Percentiles rank a stretch among this genome's conserved stretches.
Conservation (phyloP, 2,329 filamentous ascomycete species). For the Trichoderma harzianum region DNA sequence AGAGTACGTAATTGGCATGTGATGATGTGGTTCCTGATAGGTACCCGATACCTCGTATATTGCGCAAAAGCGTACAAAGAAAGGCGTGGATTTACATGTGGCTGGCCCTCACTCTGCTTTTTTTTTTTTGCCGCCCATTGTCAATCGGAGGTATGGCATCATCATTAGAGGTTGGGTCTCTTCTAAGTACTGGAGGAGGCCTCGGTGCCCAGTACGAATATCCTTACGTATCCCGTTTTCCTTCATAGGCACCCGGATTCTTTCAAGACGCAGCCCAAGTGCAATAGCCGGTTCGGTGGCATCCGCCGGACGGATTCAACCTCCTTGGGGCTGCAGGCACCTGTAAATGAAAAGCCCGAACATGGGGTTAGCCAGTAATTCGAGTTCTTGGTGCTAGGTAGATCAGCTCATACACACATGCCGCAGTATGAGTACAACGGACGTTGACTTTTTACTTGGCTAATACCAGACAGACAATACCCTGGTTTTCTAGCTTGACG, state of each 20-base stretch:
- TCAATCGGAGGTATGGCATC: not conserved
- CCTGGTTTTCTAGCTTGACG: slow-evolving; percentile 2
- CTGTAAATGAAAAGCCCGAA: not conserved
- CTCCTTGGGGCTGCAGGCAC: not conserved
- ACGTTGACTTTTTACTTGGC: not conserved
- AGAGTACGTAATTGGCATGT: slow-evolving; percentile 7
- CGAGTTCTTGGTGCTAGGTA: not conserved
- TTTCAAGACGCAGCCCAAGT: not conserved
- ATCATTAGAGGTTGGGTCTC: not conserved
- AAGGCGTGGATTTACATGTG: slow-evolving; percentile 10
- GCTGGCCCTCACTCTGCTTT: not conserved
- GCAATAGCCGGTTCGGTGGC: not conserved
- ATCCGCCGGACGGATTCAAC: not conserved
- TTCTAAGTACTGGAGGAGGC: not conserved
- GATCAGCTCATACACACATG: slow-evolving; percentile 2
- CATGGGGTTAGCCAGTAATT: not conserved
- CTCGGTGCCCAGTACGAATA: not conserved
- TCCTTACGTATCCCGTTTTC: not conserved
- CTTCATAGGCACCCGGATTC: not conserved
- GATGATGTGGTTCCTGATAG: not conserved
- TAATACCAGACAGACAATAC: slow-evolving; percentile 1
- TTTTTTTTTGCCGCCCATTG: not conserved
- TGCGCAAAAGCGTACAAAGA: not conserved
- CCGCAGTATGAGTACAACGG: not conserved
- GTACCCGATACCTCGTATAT: not conserved